Conservation (phyloP, 306 rosid genomes). For the Abrus precatorius region DNA sequence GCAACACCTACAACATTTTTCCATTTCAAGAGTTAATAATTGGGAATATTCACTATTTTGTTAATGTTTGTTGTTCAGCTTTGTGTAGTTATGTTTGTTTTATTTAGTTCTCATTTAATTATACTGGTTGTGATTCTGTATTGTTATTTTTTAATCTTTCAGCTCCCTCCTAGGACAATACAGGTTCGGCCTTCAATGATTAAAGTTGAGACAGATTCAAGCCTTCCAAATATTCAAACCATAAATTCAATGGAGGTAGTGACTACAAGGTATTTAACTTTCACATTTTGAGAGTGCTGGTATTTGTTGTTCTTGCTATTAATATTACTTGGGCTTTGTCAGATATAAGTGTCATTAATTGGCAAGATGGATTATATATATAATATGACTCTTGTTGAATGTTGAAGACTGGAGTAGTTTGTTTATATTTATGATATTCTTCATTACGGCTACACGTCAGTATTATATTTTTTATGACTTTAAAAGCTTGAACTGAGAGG, state of each 20-base stretch:
- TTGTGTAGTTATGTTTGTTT: background rate
- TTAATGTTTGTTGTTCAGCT: background rate
- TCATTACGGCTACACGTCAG: background rate
- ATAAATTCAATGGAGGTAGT: conserved; percentile 76
- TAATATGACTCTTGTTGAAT: conserved; percentile 1
- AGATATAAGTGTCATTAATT: background rate
- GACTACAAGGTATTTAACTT: conserved; percentile 67
- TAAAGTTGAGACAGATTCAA: conserved; percentile 62
- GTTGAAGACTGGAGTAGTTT: conserved; percentile 5
- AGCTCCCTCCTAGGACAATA: conserved; percentile 79
- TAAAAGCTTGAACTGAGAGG: conserved; percentile 18
- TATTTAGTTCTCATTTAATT: background rate
- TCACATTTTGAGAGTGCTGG: background rate
- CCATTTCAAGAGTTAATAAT: conserved; percentile 16
- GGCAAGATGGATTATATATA: background rate
- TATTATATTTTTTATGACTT: background rate
- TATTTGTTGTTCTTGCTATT: background rate
- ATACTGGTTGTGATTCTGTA: conserved; percentile 2
- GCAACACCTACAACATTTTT: background rate
- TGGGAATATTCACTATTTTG: background rate
- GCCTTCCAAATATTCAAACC: conserved; percentile 43
- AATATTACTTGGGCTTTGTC: conserved; percentile 17
- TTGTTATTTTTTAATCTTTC: conserved; percentile 39
- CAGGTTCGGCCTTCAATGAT: conserved; percentile 77
- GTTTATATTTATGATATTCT: background rate